Percentiles rank a stretch among this genome's conserved stretches.
These are phyloP conservation scores for Salix brachista DNA, from an alignment of 345 rosid species.

Conservation along the genomic window DNA sequence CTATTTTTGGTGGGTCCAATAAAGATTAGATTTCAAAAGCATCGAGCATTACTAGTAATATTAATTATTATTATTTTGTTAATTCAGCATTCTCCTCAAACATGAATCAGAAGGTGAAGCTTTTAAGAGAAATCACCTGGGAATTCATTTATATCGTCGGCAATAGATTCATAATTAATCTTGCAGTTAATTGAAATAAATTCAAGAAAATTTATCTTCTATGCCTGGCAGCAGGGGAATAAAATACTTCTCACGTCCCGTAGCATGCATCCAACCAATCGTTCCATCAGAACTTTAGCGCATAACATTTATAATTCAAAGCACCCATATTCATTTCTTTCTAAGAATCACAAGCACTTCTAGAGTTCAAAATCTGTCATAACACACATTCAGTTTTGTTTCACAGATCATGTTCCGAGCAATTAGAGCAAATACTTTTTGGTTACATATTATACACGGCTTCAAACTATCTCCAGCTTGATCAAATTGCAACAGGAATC, in stretches of 20 bases:
- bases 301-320: not conserved
- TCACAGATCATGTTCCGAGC: not conserved
- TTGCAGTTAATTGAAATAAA: not conserved
- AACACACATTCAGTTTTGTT: not conserved
- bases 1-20: too few relatives aligned
- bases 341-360: not conserved
- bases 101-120: not conserved
- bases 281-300: not conserved
- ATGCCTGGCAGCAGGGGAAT: not conserved
- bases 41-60: too few relatives aligned
- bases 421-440: not conserved
- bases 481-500: not conserved
- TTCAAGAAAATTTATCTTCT: not conserved
- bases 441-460: slow-evolving; percentile 1
- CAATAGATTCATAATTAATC: not conserved
- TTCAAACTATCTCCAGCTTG: not conserved
- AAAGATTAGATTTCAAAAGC: too few relatives aligned
- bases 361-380: not conserved
- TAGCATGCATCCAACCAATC: not conserved
- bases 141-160: not conserved
- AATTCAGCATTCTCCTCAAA: too few relatives aligned
- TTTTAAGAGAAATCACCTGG: not conserved
- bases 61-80: too few relatives aligned
- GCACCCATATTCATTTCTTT: not conserved
- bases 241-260: not conserved